Conservation (phyloP, 257 asterid genomes). For the Solanum commersonii region DNA sequence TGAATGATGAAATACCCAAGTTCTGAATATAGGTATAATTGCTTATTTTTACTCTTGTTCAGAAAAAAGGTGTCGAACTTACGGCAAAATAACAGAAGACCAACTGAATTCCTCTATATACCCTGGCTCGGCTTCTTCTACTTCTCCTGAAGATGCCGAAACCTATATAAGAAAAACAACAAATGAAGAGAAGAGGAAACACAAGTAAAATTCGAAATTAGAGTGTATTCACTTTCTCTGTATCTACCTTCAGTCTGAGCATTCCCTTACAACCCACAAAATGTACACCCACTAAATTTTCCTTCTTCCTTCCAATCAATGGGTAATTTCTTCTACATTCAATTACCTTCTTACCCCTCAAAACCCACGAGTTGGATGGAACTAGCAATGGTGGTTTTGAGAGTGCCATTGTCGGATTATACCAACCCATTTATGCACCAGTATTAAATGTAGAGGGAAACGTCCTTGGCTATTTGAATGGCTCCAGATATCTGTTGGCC, state of each 20-base stretch:
- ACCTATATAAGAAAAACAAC: slow-evolving; percentile 21
- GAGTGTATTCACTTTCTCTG: neutral
- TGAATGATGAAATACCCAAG: neutral
- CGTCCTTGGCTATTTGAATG: neutral
- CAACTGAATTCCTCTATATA: slow-evolving; percentile 63
- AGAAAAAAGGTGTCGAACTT: slow-evolving; percentile 9
- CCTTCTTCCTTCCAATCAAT: neutral
- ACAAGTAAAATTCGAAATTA: neutral
- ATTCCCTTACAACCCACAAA: neutral
- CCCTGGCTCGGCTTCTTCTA: slow-evolving; percentile 29
- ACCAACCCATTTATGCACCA: neutral
- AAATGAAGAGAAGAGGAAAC: neutral
- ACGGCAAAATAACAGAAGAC: slow-evolving; percentile 87
- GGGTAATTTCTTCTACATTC: neutral
- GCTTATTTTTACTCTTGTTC: neutral
- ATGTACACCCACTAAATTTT: neutral
- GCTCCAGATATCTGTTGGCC: neutral
- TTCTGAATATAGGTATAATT: neutral
- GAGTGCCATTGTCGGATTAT: neutral
- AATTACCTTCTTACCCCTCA: neutral
- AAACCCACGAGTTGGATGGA: neutral
- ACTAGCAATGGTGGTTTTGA: neutral
- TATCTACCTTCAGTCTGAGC: slow-evolving; percentile 10
- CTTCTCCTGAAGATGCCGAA: slow-evolving; percentile 56
- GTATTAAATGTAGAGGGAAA: neutral